Percentiles rank a stretch among this genome's conserved stretches.
phyloP scores from a whole-genome alignment of 495 filamentous ascomycete species.

The Penicillium bialowiezense region DNA sequence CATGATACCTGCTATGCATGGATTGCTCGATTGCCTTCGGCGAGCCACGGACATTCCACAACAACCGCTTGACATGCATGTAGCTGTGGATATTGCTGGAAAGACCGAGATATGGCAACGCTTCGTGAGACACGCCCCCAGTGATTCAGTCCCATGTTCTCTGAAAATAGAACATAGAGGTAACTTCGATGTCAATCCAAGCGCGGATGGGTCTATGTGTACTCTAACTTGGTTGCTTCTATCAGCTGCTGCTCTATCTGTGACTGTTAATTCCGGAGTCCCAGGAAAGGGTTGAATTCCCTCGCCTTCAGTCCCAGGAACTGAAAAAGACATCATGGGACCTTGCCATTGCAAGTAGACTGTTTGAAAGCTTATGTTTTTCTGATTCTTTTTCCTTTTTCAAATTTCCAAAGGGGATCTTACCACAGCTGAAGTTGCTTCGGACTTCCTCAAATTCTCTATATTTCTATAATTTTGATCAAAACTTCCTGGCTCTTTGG shows the following conservation, averaged over 20 bases:
- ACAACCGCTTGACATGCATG: slow-evolving; percentile 14
- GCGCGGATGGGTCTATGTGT: slow-evolving; percentile 9
- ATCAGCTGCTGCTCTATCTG: slow-evolving; percentile 12
- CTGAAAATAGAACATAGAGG: slow-evolving; percentile 17
- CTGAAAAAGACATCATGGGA: slow-evolving; percentile 1
- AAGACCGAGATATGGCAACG: background rate
- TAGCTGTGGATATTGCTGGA: slow-evolving; percentile 15
- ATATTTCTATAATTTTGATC: slow-evolving; percentile 8
- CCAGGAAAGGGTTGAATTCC: slow-evolving; percentile 3
- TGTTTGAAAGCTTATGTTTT: slow-evolving; percentile 5
- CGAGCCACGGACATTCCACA: slow-evolving; percentile 19
- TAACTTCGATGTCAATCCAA: slow-evolving; percentile 8
- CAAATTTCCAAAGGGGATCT: slow-evolving; percentile 8
- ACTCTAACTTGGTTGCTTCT: slow-evolving; percentile 8
- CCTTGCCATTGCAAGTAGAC: background rate
- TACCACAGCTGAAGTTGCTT: background rate
- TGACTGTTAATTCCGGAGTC: slow-evolving; percentile 18
- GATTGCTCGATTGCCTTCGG: slow-evolving; percentile 9
- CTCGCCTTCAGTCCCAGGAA: background rate
- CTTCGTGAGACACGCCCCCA: slow-evolving; percentile 16
- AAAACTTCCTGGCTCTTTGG: background rate
- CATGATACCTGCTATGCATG: slow-evolving; percentile 25
- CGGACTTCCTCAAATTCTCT: background rate
- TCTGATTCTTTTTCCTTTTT: no score
- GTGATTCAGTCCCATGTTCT: slow-evolving; percentile 11